A percentile compares a stretch with the other conserved stretches of the same genome.
phyloP scores from a whole-genome alignment of 2,329 filamentous ascomycete species.

The Neonectria sp. region DNA sequence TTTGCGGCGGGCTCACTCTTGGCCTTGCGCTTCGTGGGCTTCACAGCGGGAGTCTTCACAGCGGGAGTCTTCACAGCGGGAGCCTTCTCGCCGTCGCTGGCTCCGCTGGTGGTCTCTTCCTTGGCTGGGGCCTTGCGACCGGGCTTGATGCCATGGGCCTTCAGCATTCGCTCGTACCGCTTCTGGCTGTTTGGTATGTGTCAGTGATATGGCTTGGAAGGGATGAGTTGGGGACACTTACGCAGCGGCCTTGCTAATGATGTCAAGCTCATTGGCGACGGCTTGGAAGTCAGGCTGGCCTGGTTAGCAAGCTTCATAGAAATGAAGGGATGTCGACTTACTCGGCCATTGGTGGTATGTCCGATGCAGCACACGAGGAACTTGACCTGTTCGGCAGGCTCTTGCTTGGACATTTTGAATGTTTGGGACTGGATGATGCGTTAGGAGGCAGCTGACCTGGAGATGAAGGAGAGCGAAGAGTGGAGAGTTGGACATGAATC shows the following conservation, averaged over 20 bases:
- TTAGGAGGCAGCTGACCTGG: neutral
- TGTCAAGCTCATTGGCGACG: slow-evolving; percentile 75
- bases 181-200: slow-evolving; percentile 67
- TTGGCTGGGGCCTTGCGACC: slow-evolving; percentile 18
- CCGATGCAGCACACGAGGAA: slow-evolving; percentile 78
- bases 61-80: neutral
- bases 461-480: neutral
- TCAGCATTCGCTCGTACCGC: slow-evolving; percentile 77
- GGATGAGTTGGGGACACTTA: slow-evolving; percentile 61
- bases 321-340: slow-evolving; percentile 50
- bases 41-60: neutral
- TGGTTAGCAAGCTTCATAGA: slow-evolving; percentile 10
- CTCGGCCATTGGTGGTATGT: slow-evolving; percentile 72
- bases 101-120: slow-evolving; percentile 20
- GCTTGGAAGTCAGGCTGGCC: slow-evolving; percentile 74
- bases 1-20: slow-evolving; percentile 28
- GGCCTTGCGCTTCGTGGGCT: slow-evolving; percentile 18
- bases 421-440: slow-evolving; percentile 25
- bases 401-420: slow-evolving; percentile 65
- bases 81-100: slow-evolving; percentile 48
- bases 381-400: slow-evolving; percentile 71
- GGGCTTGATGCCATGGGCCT: slow-evolving; percentile 66
- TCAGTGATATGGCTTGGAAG: neutral
- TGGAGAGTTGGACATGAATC: no score
- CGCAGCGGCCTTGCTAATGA: slow-evolving; percentile 78